Evolutionary conservation across 805 yeast genomes (phyloP), one percentile per base, ranked within the genome.

Genomic region (Wickerhamiella brachini): DNA sequence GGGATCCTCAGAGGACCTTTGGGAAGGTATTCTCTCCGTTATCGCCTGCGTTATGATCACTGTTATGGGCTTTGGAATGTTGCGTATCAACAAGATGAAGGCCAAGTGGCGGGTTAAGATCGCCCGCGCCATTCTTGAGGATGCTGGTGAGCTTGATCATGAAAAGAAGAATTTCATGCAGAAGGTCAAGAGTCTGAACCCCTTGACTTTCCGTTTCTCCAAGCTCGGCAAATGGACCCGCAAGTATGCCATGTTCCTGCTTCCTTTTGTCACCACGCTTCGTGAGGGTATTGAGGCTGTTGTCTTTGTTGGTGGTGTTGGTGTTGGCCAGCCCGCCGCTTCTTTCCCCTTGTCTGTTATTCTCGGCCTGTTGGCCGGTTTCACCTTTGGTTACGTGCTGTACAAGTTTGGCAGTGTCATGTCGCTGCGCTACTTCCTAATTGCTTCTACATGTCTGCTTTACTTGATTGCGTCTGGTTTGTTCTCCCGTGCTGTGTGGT

Each of bases 271-370:
- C 64, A 90, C 98, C 29, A 83, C 86, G 56, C 75, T 90, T 56
- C 83, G 98, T 78, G 98, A 90, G 76, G 98, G 98, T 69, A 75
- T 89, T 59, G 97, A 89, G 75, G 95, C 95, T 44, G 89, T 89
- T 53, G 95, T 89, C 45, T 89, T 89, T 62, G 93, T 89, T 52
- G 97, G 96, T 50, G 97, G 97, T 71, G 95, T 93, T 46, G 94
- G 95, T 66, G 74, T 87, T 56, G 69, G 78, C 49, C 64, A 78
- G 3, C 69, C 71, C 45, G 86, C 86, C 22, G 67, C 78, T 21
- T 78, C 95, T 7, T 89, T 86, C 77, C 97, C 97, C 53, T 71
- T 90, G 57, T 95, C 97, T n/a, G 97, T 90, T 47, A 72, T 90
- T 54, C 71, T 81, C 60, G 98, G 97, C 60, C 71, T 90, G 51